Base-by-base conservation (phyloP, 164 flowering plant species). In the Nymphaea thermarum region DNA sequence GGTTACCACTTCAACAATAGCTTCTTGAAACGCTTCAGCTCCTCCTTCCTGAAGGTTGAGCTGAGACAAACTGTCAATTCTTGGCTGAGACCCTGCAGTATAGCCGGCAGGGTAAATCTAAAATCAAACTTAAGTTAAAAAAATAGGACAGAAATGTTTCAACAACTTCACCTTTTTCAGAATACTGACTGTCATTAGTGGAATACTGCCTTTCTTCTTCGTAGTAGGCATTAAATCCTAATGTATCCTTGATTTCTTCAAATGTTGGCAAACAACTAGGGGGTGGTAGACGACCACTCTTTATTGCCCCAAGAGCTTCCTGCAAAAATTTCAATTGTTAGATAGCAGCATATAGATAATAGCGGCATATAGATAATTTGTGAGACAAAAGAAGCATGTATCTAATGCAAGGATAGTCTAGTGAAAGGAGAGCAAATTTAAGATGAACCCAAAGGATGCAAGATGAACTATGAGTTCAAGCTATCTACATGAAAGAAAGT, bases 181-280 rank as follows among this genome's bases (percentile, higher is more conserved):
- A 70, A 72, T 74, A 53, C 70, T 70, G 82, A 66, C 70, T 74
- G 59, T 60, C 41, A 43, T 76, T 77, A 64, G 77, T 74, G 71
- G 83, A 81, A 78, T 91, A 93, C 51, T 74, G 83, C 71, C 79
- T 85, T 74, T 93, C 96, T 80, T 93, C 98, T 77, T 89, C 97
- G 73, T 91, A 89, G 64, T 91, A 91, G 5, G 68, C 51, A 70
- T 87, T 85, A 75, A 91, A 91, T 73, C 98, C 98, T 69, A 93
- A 67, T 43, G 79, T 84, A 67, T 93, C 96, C 76, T 91, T 89
- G 6, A 93, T 75, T 79, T 91, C 97, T 60, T 91, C 96, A 81
- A 93, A 90, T 15, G 97, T 75, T 69, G 96, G 93, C 91, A 93
- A 82, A 80, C 84, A 87, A 81, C 91, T 93, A 69, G 98, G 96